Evolutionary conservation across 2,329 filamentous ascomycete species (phyloP).

Genomic region (Aspergillus sp.): DNA sequence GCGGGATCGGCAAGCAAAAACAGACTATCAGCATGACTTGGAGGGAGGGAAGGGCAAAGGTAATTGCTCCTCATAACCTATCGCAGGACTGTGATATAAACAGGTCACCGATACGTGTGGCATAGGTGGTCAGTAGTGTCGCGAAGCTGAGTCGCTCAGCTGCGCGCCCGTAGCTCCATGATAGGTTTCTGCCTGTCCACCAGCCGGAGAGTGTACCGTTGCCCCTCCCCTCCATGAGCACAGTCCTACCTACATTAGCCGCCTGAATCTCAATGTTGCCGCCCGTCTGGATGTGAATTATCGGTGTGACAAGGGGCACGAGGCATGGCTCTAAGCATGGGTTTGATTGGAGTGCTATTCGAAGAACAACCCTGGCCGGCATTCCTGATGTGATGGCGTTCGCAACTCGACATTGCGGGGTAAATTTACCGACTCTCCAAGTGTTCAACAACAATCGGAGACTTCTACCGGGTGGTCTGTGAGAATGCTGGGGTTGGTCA

Average conservation of each 20-base stretch:
- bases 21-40: constrained; percentile 1
- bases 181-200: constrained; percentile 1
- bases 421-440: constrained; percentile 10
- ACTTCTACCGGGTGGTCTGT: constrained; percentile 4
- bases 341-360: constrained; percentile 8
- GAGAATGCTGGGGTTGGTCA: neutral
- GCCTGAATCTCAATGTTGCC: neutral
- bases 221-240: neutral
- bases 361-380: constrained; percentile 5
- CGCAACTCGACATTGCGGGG: constrained; percentile 19
- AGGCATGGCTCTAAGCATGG: constrained; percentile 1
- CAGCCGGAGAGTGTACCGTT: constrained; percentile 4
- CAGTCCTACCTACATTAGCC: neutral
- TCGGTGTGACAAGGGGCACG: constrained; percentile 5
- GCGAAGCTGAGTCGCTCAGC: constrained; percentile 2
- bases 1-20: constrained; percentile 4
- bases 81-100: neutral
- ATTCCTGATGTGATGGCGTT: constrained; percentile 1
- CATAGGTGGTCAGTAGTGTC: neutral
- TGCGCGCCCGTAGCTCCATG: constrained; percentile 1
- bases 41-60: neutral
- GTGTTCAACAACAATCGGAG: constrained; percentile 6
- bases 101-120: neutral
- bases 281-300: constrained; percentile 3
- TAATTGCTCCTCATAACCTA: neutral